Base-by-base conservation (phyloP, 108 stramenopile genomes). In the Cylindrotheca closterium region DNA sequence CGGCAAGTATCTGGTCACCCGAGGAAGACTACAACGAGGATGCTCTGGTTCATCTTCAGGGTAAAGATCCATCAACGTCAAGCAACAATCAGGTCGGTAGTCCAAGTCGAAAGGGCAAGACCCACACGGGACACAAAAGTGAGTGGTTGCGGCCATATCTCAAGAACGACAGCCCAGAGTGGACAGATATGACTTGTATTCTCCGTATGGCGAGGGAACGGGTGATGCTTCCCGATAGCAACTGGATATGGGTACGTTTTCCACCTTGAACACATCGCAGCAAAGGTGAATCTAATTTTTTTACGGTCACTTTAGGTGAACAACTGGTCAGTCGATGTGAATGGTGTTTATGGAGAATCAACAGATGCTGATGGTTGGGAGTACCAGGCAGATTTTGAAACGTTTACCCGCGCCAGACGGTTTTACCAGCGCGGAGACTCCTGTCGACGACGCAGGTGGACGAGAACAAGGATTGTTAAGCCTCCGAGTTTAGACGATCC, bases 341-440 rank as follows among this genome's bases (percentile, higher is more conserved):
- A 65, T 62, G 85, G 76, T 24, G 77, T 60, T 3, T 65, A 79
- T 33, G 83, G 83, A 4, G 65, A 70, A 29, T 48, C 67, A 2
- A 87, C 79, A 27, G 91, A 92, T 62, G 83, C 82, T 21, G 91
- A 92, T 55, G 91, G 91, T 8, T 92, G 87, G 83, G 85, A 88
- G 60, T 92, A 92, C 60, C 67, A 73, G n/a, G 68, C 79, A 27
- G 85, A 86, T 57, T 92, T 92, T 62, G 85, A 85, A 60, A 83
- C 79, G 2, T 92, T 92, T 47, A 74, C 67, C 51, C 32, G 72
- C 29, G 34, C 19, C 4, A 58, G 81, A 19, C 83, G 87, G 12
- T 74, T 58, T 31, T 92, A 88, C 65, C 46, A 58, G 31, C 68
- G 81, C 23, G 91, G 91, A 30, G 87, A 85, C 51, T 54, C 61